Evolutionary conservation across 768 basidiomycete species (phyloP).

Genomic region (Boletus reticuloceps): DNA sequence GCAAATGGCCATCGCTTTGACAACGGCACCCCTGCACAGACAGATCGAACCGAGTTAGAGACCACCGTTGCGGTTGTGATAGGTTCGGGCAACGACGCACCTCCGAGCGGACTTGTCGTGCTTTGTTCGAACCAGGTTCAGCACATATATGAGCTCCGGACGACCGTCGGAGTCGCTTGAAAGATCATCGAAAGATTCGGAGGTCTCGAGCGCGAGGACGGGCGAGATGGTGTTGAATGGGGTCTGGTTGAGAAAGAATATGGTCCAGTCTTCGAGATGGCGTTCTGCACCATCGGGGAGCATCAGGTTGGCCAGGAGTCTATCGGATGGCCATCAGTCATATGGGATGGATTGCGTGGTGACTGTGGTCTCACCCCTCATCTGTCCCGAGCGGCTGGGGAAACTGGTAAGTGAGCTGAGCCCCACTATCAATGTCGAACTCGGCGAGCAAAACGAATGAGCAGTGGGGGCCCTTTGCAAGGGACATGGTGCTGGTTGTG

Average conservation of each 20-base stretch:
- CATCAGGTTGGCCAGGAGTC: conserved; percentile 95
- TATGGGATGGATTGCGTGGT: background rate
- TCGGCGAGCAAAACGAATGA: conserved; percentile 97
- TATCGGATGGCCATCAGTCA: conserved; percentile 31
- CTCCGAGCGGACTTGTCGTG: conserved; percentile 80
- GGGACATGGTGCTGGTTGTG: conserved; percentile 42
- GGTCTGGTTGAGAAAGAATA: conserved; percentile 97
- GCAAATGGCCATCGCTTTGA: conserved; percentile 93
- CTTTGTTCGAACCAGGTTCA: conserved; percentile 90
- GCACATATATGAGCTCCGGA: conserved; percentile 74
- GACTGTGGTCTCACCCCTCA: conserved; percentile 67
- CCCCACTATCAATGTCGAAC: conserved; percentile 95
- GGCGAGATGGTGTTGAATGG: conserved; percentile 84
- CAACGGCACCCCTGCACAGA: conserved; percentile 75
- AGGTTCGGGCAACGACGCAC: conserved; percentile 38
- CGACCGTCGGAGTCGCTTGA: conserved; percentile 24
- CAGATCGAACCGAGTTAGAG: conserved; percentile 11
- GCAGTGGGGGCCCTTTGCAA: conserved; percentile 67
- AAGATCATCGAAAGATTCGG: conserved; percentile 31
- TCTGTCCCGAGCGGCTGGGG: conserved; percentile 93
- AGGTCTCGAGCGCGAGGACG: conserved; percentile 68
- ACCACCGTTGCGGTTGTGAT: background rate
- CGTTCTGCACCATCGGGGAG: conserved; percentile 97
- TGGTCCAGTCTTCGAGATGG: conserved; percentile 95
- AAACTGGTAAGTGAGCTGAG: conserved; percentile 93